Percentiles rank a stretch among this genome's conserved stretches.
Conservation (phyloP, 1,139 yeast species). For the Keqinozyma sinolaborantium region DNA sequence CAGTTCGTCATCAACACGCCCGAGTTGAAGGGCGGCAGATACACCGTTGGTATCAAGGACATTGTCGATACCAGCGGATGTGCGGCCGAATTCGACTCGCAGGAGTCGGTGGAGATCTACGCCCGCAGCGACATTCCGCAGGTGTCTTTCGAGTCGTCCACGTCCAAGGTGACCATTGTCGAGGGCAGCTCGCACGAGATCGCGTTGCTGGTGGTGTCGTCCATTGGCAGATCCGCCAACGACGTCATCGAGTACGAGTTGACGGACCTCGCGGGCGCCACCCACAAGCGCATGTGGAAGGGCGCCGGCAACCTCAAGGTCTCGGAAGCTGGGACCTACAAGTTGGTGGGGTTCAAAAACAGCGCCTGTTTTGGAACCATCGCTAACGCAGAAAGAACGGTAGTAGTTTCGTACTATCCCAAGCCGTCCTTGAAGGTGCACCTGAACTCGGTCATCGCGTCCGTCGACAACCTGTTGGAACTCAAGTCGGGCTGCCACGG, state of each 20-base stretch:
- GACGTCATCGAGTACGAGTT: constrained; percentile 27
- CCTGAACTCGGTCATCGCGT: constrained; percentile 13
- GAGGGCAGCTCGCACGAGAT: constrained; percentile 60
- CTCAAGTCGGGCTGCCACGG: constrained; percentile 34
- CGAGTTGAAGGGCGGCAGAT: constrained; percentile 66
- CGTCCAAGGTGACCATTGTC: constrained; percentile 37
- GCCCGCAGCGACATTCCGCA: constrained; percentile 68
- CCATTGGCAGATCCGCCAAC: constrained; percentile 19
- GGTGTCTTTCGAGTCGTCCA: constrained; percentile 18
- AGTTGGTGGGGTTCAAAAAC: constrained; percentile 55
- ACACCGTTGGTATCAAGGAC: constrained; percentile 57
- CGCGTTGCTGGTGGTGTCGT: constrained; percentile 48
- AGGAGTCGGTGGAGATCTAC: constrained; percentile 54
- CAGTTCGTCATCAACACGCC: constrained; percentile 39
- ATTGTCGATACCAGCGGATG: constrained; percentile 76
- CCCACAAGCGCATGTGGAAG: constrained; percentile 19
- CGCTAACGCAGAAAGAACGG: constrained; percentile 21
- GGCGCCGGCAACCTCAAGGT: constrained; percentile 41
- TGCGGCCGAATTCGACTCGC: constrained; percentile 51
- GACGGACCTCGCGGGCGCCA: constrained; percentile 19
- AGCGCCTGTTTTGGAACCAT: constrained; percentile 69
- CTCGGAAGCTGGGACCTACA: constrained; percentile 59
- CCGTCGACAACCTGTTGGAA: constrained; percentile 11
- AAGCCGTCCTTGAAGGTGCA: constrained; percentile 49
- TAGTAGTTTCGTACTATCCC: constrained; percentile 48